A percentile compares a stretch with the other conserved stretches of the same genome.
Conservation (phyloP, 768 basidiomycete genomes). For the Dentipellis fragilis region DNA sequence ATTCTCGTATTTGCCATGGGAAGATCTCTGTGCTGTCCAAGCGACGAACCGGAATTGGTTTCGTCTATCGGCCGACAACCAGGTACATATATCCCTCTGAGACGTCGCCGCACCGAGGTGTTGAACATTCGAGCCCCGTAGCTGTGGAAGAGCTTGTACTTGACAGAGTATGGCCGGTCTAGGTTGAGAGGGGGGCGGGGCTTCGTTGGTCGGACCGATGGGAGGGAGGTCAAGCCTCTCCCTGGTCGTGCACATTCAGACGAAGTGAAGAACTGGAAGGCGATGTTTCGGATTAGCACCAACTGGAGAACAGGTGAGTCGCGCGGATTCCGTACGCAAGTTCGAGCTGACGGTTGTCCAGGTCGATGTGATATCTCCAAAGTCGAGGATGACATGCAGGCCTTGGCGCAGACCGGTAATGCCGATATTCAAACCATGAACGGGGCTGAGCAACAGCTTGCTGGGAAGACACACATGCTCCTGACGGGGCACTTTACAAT, state of each 20-base stretch:
- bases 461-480: constrained; percentile 9
- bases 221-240: constrained; percentile 46
- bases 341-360: constrained; percentile 17
- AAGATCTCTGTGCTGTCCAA: constrained; percentile 60
- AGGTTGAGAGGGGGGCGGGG: constrained; percentile 62
- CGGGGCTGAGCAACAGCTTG: not conserved
- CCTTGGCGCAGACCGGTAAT: not conserved
- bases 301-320: constrained; percentile 69
- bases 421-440: not conserved
- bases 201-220: constrained; percentile 44
- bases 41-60: constrained; percentile 56
- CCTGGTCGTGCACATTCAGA: constrained; percentile 36
- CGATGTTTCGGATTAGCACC: constrained; percentile 77
- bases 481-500: constrained; percentile 9
- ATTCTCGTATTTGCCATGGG: constrained; percentile 59
- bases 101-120: constrained; percentile 8
- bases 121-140: constrained; percentile 17
- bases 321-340: constrained; percentile 1
- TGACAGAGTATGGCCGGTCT: constrained; percentile 53
- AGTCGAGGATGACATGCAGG: constrained; percentile 1
- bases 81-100: constrained; percentile 30
- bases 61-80: constrained; percentile 56
- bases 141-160: constrained; percentile 64
- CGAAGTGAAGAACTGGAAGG: constrained; percentile 61
- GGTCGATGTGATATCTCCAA: constrained; percentile 42